Percentiles rank a stretch among this genome's conserved stretches.
Evolutionary conservation across 345 rosid genomes (phyloP).

Genomic region (Gossypium arboreum): DNA sequence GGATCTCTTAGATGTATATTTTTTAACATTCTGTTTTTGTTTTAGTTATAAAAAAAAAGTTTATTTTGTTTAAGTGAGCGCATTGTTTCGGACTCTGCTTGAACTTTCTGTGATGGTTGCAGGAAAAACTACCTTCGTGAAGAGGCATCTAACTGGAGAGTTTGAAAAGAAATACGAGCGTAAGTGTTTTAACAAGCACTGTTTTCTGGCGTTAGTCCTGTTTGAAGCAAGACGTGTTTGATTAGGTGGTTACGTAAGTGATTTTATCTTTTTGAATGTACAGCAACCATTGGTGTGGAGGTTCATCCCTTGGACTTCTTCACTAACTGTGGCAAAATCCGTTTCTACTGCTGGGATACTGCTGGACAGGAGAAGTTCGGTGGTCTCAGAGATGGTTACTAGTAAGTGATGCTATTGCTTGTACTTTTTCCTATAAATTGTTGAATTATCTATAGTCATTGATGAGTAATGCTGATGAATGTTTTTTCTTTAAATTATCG

Average conservation of each 20-base stretch:
- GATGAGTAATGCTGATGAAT: background rate
- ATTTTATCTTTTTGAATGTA: background rate
- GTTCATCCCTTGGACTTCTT: conserved; percentile 94
- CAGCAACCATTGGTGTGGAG: conserved; percentile 96
- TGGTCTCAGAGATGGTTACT: conserved; percentile 94
- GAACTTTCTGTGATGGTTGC: conserved; percentile 4
- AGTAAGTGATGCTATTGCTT: conserved; percentile 41
- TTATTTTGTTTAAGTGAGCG: background rate
- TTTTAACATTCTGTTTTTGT: background rate
- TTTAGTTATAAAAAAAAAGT: background rate
- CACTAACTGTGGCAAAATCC: conserved; percentile 84
- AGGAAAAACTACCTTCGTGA: conserved; percentile 92
- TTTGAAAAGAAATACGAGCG: conserved; percentile 97
- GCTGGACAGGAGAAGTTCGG: conserved; percentile 98
- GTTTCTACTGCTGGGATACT: conserved; percentile 97
- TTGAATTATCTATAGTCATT: background rate
- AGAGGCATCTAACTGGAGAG: conserved; percentile 93
- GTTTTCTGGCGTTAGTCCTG: background rate
- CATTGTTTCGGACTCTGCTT: background rate
- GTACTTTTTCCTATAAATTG: background rate
- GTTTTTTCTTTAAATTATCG: background rate
- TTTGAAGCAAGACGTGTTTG: background rate
- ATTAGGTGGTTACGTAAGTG: background rate
- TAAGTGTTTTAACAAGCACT: conserved; percentile 28
- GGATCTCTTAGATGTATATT: background rate